Evolutionary conservation across 2,329 filamentous ascomycete genomes (phyloP).

Genomic region (Colletotrichum liriopes): DNA sequence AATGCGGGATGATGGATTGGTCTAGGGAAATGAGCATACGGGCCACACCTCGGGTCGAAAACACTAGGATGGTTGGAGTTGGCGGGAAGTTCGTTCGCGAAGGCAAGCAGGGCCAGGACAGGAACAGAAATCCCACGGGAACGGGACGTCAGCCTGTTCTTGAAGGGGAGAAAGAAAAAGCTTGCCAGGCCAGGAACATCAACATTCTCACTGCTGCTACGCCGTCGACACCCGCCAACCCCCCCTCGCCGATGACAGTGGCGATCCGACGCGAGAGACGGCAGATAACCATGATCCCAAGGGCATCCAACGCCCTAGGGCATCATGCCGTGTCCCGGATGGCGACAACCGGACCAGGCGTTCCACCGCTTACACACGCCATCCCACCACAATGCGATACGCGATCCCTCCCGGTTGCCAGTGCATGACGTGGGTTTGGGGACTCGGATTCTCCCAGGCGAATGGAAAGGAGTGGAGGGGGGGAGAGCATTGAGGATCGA

Average conservation of each 20-base stretch:
- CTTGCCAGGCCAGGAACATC: neutral
- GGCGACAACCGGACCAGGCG: constrained; percentile 31
- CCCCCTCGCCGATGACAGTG: constrained; percentile 29
- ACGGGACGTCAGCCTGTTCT: constrained; percentile 14
- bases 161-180: neutral
- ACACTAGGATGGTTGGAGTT: constrained; percentile 4
- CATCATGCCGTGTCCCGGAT: constrained; percentile 22
- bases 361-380: constrained; percentile 11
- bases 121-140: constrained; percentile 1
- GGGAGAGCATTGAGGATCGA: neutral
- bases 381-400: constrained; percentile 16
- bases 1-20: constrained; percentile 24
- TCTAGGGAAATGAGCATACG: constrained; percentile 36
- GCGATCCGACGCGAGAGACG: constrained; percentile 20
- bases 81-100: neutral
- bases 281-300: constrained; percentile 19
- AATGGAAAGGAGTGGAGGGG: neutral
- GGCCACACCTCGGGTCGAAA: neutral
- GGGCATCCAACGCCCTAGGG: neutral
- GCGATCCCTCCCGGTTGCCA: constrained; percentile 10
- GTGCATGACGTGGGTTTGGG: constrained; percentile 35
- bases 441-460: constrained; percentile 5
- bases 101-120: neutral
- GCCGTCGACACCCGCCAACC: constrained; percentile 8
- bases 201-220: neutral